Evolutionary conservation across 768 basidiomycete genomes (phyloP), one percentile per base, ranked within the genome.

Genomic region (Tulasnella sp.): DNA sequence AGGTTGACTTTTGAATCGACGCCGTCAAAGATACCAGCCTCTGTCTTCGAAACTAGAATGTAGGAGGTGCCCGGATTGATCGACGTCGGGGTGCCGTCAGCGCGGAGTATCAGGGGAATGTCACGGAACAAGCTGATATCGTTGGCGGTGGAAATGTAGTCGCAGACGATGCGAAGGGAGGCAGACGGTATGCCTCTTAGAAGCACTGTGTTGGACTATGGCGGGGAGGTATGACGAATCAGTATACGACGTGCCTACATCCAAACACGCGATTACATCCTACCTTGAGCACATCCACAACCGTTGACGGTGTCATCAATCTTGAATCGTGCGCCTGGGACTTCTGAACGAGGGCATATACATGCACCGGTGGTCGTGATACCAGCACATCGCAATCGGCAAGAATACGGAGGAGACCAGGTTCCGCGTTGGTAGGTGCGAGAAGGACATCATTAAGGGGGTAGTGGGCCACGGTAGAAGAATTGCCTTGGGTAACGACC

Each of bases 131-230:
- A 24, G 21, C 21, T 38, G 24, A 56, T 56, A n/a, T 56, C 55
- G 30, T 56, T 23, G 5, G 41, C 55, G 26, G 55, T 24, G 55
- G 43, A 38, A 10, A 56, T 38, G 23, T 56, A 56, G 1, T 56
- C 4, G 30, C 55, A 56, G 17, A 56, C 21, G 8, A 9, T 19
- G 23, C n/a, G 11, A 4, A 13, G 41, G 26, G 42, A 5, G 7
- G 24, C 15, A 5, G 42, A 44, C 19, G 34, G 17, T 23, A 56
- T n/a, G 2, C 17, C 55, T 5, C 27, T 24, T 0, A 56, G 19
- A 5, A 7, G 23, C 15, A 2, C 4, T 2, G 11, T 32, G 45
- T 44, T 26, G 24, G 4, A 30, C 55, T 56, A 4, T 1, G 29
- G 23, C 9, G 7, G 26, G 29, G 43, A 41, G 11, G 24, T 9